Evolutionary conservation across 192 early-diverging fungal genomes (phyloP).

Genomic region (Funneliformis mosseae): DNA sequence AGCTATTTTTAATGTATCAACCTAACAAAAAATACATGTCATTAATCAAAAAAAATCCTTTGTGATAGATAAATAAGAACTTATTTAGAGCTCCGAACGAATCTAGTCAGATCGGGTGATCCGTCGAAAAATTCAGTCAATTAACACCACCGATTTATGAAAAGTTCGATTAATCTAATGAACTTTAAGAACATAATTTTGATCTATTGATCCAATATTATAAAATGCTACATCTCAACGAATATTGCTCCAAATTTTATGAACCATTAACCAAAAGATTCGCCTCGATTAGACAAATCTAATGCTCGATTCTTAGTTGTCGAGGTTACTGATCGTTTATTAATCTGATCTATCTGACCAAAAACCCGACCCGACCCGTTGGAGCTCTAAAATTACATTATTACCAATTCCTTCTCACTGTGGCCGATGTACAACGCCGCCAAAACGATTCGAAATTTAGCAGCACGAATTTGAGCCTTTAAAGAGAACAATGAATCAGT

Average conservation of each 20-base stretch:
- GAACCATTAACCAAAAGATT: too few species aligned
- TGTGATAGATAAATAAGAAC: neutral
- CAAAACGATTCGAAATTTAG: conserved; percentile 75
- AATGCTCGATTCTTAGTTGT: too few species aligned
- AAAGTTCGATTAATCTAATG: neutral
- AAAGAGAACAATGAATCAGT: neutral
- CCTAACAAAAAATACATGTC: conserved; percentile 40
- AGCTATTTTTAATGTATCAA: conserved; percentile 61
- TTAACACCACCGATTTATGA: neutral
- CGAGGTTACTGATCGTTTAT: too few species aligned
- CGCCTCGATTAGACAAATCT: too few species aligned
- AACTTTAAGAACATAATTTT: too few species aligned
- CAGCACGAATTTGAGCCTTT: conserved; percentile 67
- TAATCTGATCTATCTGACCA: neutral
- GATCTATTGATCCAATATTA: too few species aligned
- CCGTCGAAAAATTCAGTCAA: neutral
- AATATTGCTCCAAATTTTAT: too few species aligned
- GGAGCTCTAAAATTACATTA: conserved; percentile 20
- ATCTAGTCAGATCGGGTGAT: too few species aligned
- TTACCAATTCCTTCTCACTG: conserved; percentile 75
- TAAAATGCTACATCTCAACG: too few species aligned
- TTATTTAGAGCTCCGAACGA: too few species aligned
- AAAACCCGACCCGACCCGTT: neutral
- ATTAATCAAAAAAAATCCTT: neutral
- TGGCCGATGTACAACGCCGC: conserved; percentile 91